A percentile compares a stretch with the other conserved stretches of the same genome.
These are phyloP conservation scores for Zygosaccharomyces lentus DNA, from an alignment of 805 yeast genomes.

Conservation along the genomic window DNA sequence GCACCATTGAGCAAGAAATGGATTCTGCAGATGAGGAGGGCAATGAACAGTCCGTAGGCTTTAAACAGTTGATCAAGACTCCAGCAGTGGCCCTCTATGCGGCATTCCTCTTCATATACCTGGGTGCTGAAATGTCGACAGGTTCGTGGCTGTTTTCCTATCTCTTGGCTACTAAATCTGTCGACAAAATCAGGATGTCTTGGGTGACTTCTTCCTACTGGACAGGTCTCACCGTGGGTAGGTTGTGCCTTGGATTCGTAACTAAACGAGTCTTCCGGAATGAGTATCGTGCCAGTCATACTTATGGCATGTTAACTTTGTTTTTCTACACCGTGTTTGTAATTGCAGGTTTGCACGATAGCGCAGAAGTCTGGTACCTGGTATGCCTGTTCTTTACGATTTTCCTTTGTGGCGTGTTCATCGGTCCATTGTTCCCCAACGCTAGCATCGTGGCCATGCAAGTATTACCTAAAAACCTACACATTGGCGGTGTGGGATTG, in stretches of 20 bases:
- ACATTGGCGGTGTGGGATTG: conserved; percentile 66
- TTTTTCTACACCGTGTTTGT: conserved; percentile 35
- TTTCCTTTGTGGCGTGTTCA: conserved; percentile 51
- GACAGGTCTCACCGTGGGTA: conserved; percentile 65
- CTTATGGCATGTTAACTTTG: conserved; percentile 35
- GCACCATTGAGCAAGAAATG: conserved; percentile 17
- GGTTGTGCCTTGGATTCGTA: conserved; percentile 53
- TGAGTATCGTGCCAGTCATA: conserved; percentile 40
- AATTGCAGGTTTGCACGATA: conserved; percentile 19
- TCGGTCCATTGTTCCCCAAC: conserved; percentile 74
- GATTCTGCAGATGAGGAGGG: conserved; percentile 19
- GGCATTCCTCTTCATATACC: conserved; percentile 52
- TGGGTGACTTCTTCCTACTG: conserved; percentile 67
- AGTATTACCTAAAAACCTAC: conserved; percentile 54
- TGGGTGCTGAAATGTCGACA: conserved; percentile 65
- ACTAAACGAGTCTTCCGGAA: conserved; percentile 45
- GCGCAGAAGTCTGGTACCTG: conserved; percentile 22
- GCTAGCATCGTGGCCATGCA: conserved; percentile 61
- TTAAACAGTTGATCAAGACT: conserved; percentile 25
- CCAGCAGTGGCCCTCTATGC: conserved; percentile 47
- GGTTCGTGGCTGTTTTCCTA: conserved; percentile 72
- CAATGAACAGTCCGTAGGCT: conserved; percentile 10
- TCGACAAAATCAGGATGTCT: conserved; percentile 46
- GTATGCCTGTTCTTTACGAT: conserved; percentile 23
- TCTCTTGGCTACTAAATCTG: conserved; percentile 50